Base-by-base conservation (phyloP, 306 rosid genomes). In the Gastrolobium bilobum region DNA sequence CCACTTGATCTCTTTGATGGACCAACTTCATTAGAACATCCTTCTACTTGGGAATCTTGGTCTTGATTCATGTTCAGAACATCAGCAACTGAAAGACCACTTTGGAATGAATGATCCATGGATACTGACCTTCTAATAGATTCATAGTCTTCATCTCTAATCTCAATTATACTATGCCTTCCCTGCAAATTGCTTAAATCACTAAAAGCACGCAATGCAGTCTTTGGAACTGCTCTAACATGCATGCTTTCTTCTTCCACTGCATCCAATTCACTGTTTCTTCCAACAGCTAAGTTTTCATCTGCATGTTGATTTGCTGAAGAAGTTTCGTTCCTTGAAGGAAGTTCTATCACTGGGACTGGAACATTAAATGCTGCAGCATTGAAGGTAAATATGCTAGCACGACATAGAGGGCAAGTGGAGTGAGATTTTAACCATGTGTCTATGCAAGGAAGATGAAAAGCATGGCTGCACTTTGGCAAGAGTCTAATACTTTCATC, bases 401-500 rank as follows among this genome's bases (percentile, higher is more conserved):
- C 92, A 8, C 98, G 98, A 66, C 99, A 95, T 3, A 95, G 83
- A 11, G 99, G 99, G 84, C 99, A 95, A 73, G 74, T 93, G 7
- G 97, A 89, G 81, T 95, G 99, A 74, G 93, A 93, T 71, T 88
- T 87, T 66, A 95, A 93, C 99, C 99, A 95, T n/a, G 87, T 88
- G 63, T 93, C 99, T 47, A 95, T 93, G 79, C 99, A 95, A 1
- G 87, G 88, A 3, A 95, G 79, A 78, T 95, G 99, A 76, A 95
- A 95, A 74, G 97, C 97, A 57, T 95, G 99, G 68, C 88, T 91
- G 56, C 99, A 95, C 72, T 95, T 91, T 0, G 99, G 98, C 82
- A 95, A 85, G 8, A 93, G 87, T 79, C 96, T 86, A 39, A 95
- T 4, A 54, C 69, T 85, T 33, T 95, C 99, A 37, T 81, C 88